Evolutionary conservation across 768 basidiomycete species (phyloP).

Genomic region (Pulveroboletus ravenelii): DNA sequence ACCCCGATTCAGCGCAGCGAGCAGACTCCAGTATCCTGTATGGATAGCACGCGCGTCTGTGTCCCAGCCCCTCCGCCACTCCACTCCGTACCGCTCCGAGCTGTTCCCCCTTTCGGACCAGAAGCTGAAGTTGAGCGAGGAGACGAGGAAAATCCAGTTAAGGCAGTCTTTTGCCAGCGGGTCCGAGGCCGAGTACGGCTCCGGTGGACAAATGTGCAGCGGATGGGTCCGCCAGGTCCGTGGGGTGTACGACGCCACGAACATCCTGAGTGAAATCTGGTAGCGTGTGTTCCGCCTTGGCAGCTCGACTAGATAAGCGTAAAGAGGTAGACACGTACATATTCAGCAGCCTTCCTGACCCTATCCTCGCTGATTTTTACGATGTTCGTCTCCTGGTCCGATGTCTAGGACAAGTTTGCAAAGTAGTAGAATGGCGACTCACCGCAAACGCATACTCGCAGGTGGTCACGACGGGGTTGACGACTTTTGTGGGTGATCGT

Average conservation of each 20-base stretch:
- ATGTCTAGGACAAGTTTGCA: not conserved
- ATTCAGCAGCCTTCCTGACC: conserved; percentile 61
- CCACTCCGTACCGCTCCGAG: conserved; percentile 65
- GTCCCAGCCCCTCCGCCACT: conserved; percentile 71
- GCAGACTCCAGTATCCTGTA: conserved; percentile 86
- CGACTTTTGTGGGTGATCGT: conserved; percentile 5
- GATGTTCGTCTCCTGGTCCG: conserved; percentile 49
- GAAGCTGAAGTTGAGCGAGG: conserved; percentile 82
- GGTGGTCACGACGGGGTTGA: conserved; percentile 58
- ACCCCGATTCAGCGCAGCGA: conserved; percentile 84
- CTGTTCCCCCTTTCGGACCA: conserved; percentile 71
- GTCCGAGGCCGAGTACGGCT: conserved; percentile 51
- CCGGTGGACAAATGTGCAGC: conserved; percentile 68
- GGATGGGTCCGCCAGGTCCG: conserved; percentile 68
- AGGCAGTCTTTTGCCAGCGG: conserved; percentile 55
- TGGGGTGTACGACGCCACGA: conserved; percentile 65
- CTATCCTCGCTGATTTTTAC: conserved; percentile 57
- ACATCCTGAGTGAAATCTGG: conserved; percentile 60
- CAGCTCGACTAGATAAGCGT: conserved; percentile 2
- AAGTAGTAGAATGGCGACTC: conserved; percentile 9
- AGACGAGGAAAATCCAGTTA: conserved; percentile 88
- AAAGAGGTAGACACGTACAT: conserved; percentile 38
- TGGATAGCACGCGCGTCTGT: conserved; percentile 47
- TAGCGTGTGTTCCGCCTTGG: not conserved
- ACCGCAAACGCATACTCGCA: conserved; percentile 59